phyloP scores from a whole-genome alignment of 768 basidiomycete species.

The Lentinula raphanica region DNA sequence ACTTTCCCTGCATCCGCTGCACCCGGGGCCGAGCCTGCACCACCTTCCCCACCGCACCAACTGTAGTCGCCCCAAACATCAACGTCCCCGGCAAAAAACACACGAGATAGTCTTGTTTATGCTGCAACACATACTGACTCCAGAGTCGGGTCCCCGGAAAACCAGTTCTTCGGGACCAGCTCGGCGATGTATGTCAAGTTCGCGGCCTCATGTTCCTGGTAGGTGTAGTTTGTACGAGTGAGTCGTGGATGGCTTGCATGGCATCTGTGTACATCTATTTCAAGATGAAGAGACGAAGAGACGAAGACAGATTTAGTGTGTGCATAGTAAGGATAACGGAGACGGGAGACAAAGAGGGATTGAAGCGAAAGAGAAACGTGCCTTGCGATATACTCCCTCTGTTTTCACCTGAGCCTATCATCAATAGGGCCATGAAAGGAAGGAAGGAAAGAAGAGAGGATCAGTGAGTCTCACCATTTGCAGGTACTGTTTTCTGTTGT shows the following conservation, averaged over 20 bases:
- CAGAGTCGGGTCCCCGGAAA: conserved; percentile 19
- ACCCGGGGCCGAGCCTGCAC: no score
- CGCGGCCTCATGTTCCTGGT: conserved; percentile 40
- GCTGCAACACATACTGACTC: conserved; percentile 35
- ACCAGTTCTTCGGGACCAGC: conserved; percentile 40
- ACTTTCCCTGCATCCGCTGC: no score
- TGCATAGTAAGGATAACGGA: no score
- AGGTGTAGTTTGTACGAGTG: conserved; percentile 52
- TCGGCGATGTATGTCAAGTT: conserved; percentile 67
- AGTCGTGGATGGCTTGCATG: conserved; percentile 61
- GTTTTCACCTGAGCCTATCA: conserved; percentile 44
- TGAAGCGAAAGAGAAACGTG: conserved; percentile 19
- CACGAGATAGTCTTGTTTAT: conserved; percentile 78
- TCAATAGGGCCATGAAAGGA: no score
- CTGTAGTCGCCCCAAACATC: conserved; percentile 62
- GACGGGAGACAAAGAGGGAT: no score
- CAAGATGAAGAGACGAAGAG: no score
- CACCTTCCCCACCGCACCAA: no score
- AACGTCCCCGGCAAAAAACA: conserved; percentile 78
- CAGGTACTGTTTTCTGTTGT: conserved; percentile 50
- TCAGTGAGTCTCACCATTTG: conserved; percentile 45
- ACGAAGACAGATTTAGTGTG: no score
- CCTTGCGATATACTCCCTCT: conserved; percentile 58
- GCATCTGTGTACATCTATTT: conserved; percentile 75
- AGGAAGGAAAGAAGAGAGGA: neutral